Conservation (phyloP, 441 rosid genomes). For the Hura crepitans region DNA sequence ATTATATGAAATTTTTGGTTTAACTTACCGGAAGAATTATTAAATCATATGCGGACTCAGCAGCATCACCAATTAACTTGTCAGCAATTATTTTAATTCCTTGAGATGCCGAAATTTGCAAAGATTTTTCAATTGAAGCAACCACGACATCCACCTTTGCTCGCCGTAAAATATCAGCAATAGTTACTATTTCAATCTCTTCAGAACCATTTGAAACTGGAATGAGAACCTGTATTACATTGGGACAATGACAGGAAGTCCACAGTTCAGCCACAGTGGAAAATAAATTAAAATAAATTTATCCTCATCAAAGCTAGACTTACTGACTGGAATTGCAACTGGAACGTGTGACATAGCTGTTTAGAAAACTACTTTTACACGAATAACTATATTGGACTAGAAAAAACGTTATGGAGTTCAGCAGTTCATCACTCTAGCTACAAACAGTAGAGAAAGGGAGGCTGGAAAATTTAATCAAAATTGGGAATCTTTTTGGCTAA, state of each 20-base stretch:
- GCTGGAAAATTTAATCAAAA: neutral
- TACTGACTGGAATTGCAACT: neutral
- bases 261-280: constrained; percentile 5
- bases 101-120: constrained; percentile 62
- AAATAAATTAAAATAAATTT: neutral
- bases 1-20: constrained; percentile 10
- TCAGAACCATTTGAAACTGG: constrained; percentile 87
- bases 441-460: neutral
- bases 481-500: neutral
- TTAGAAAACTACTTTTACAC: neutral
- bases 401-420: neutral
- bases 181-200: constrained; percentile 68
- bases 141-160: constrained; percentile 78
- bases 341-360: neutral
- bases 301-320: neutral
- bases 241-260: constrained; percentile 16
- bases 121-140: constrained; percentile 72
- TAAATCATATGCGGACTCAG: constrained; percentile 55
- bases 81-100: constrained; percentile 78
- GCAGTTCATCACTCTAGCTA: neutral
- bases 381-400: neutral
- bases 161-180: constrained; percentile 68
- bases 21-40: constrained; percentile 81
- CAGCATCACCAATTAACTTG: constrained; percentile 58
- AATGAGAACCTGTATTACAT: constrained; percentile 62